phyloP scores from a whole-genome alignment of 2,329 filamentous ascomycete genomes.

The Colletotrichum destructivum region DNA sequence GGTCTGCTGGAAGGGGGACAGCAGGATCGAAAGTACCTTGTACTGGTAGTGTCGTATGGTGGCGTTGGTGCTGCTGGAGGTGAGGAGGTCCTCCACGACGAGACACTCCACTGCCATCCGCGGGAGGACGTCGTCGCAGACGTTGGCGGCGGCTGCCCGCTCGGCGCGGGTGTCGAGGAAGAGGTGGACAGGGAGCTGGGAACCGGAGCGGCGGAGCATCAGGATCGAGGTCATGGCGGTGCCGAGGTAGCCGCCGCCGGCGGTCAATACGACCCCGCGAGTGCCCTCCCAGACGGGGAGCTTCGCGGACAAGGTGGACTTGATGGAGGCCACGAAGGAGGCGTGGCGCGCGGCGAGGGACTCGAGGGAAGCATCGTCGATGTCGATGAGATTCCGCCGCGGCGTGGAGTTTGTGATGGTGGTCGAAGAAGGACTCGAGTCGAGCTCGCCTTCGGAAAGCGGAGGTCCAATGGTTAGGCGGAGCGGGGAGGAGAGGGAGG shows the following conservation, averaged over 20 bases:
- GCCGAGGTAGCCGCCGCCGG: constrained; percentile 62
- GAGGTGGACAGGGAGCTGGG: constrained; percentile 62
- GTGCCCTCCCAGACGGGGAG: constrained; percentile 51
- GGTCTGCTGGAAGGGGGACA: constrained; percentile 72
- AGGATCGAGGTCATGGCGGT: constrained; percentile 65
- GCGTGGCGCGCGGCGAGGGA: constrained; percentile 32
- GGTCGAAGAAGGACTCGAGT: constrained; percentile 14
- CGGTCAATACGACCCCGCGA: constrained; percentile 66
- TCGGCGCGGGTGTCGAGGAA: constrained; percentile 52
- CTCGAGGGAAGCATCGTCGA: constrained; percentile 21
- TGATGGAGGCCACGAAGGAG: constrained; percentile 49
- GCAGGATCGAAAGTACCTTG: constrained; percentile 70
- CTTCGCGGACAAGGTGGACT: constrained; percentile 49
- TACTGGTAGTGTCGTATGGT: constrained; percentile 64
- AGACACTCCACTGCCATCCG: constrained; percentile 52
- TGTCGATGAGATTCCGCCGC: constrained; percentile 36
- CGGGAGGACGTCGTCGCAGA: constrained; percentile 52
- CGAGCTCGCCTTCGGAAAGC: constrained; percentile 26
- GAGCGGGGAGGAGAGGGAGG: not conserved
- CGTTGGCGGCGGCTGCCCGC: constrained; percentile 45
- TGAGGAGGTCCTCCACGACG: constrained; percentile 49
- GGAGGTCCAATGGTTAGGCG: not conserved
- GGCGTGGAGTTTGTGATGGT: constrained; percentile 25
- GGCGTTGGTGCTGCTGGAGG: constrained; percentile 37
- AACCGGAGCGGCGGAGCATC: constrained; percentile 66